A percentile compares a stretch with the other conserved stretches of the same genome.
phyloP scores from a whole-genome alignment of 805 yeast species.

The Helenozyma rhizophorensis region DNA sequence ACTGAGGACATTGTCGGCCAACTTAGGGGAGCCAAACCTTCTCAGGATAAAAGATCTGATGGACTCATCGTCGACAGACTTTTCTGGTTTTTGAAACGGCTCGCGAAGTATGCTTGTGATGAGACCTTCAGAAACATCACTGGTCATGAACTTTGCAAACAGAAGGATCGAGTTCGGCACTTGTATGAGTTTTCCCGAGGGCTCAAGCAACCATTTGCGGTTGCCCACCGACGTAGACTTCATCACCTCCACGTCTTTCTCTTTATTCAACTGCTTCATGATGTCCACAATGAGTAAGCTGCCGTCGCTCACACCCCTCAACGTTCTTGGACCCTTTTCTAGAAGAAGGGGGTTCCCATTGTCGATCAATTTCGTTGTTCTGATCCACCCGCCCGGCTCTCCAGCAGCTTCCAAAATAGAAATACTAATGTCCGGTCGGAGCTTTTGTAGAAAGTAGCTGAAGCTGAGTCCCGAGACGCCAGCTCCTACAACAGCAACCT shows the following conservation, averaged over 20 bases:
- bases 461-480: constrained; percentile 85
- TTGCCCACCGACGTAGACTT: constrained; percentile 59
- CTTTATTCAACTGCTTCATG: constrained; percentile 43
- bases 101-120: constrained; percentile 46
- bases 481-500: constrained; percentile 75
- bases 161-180: constrained; percentile 45
- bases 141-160: constrained; percentile 29
- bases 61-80: constrained; percentile 53
- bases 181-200: constrained; percentile 45
- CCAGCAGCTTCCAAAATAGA: constrained; percentile 54
- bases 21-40: constrained; percentile 54
- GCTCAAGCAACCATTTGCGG: constrained; percentile 58
- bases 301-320: constrained; percentile 81
- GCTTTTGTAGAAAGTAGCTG: constrained; percentile 58
- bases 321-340: constrained; percentile 90
- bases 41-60: constrained; percentile 63
- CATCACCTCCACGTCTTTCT: constrained; percentile 55
- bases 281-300: constrained; percentile 64
- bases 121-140: constrained; percentile 44
- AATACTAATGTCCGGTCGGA: constrained; percentile 75
- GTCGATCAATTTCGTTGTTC: constrained; percentile 38
- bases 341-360: constrained; percentile 31
- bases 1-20: constrained; percentile 60
- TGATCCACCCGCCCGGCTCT: constrained; percentile 78
- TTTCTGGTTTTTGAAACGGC: constrained; percentile 35